Conservation (phyloP, 768 basidiomycete genomes). For the Goffeauzyma gilvescens region DNA sequence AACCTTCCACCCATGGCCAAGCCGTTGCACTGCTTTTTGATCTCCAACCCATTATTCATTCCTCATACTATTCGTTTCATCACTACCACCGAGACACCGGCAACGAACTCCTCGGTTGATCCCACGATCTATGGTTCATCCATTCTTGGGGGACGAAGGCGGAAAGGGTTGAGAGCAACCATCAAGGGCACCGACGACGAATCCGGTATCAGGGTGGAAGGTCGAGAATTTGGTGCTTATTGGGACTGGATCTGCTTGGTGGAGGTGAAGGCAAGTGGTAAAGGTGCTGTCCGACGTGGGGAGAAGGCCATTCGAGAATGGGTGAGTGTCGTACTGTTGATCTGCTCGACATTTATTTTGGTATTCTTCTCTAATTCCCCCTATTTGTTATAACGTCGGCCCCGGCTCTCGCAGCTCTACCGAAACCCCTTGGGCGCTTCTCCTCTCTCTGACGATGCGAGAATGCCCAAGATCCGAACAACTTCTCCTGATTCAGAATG, state of each 20-base stretch:
- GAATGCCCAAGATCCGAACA: slow-evolving; percentile 2
- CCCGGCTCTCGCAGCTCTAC: background rate
- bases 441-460: background rate
- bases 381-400: background rate
- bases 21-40: slow-evolving; percentile 8
- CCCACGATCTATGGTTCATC: background rate
- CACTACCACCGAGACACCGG: background rate
- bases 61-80: slow-evolving; percentile 5
- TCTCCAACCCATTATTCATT: slow-evolving; percentile 6
- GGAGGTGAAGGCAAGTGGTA: slow-evolving; percentile 24
- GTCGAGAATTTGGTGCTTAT: slow-evolving; percentile 9
- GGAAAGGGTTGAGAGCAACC: no score
- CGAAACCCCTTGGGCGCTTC: slow-evolving; percentile 7
- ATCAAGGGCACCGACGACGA: slow-evolving; percentile 8
- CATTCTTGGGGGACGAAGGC: slow-evolving; percentile 4
- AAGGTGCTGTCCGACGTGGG: slow-evolving; percentile 21
- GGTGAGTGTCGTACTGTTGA: slow-evolving; percentile 11
- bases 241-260: slow-evolving; percentile 25
- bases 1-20: slow-evolving; percentile 1
- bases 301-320: slow-evolving; percentile 22
- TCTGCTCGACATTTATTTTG: no score
- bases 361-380: no score
- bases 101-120: background rate
- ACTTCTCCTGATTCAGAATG: slow-evolving; percentile 10
- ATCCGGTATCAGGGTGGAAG: slow-evolving; percentile 5